Evolutionary conservation across 176 grass and related monocot species (phyloP).

Genomic region (Carex scoparia): DNA sequence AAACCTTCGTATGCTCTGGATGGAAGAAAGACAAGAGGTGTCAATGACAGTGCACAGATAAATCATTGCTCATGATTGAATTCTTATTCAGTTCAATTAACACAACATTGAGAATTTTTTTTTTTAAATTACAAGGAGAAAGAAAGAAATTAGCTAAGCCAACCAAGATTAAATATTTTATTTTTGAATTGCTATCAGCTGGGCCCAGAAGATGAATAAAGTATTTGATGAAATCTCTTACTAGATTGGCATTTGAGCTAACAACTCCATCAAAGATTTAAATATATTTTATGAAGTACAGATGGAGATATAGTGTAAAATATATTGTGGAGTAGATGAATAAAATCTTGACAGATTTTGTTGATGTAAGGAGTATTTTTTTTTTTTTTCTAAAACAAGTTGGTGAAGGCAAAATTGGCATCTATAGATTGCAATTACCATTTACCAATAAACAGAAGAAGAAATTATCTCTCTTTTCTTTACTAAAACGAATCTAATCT

Average conservation of each 20-base stretch:
- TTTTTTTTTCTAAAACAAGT: not conserved
- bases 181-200: slow-evolving; percentile 3
- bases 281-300: not conserved
- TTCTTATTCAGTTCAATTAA: not conserved
- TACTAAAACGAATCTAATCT: not conserved
- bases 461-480: not conserved
- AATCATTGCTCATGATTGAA: not conserved
- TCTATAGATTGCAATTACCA: not conserved
- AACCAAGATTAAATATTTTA: not conserved
- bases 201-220: not conserved
- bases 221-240: slow-evolving; percentile 10
- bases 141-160: not conserved
- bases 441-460: not conserved
- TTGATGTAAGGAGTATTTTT: not conserved
- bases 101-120: too few species aligned
- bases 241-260: slow-evolving; percentile 27
- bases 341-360: slow-evolving; percentile 22
- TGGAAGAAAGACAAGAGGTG: slow-evolving; percentile 8
- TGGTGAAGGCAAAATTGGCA: not conserved
- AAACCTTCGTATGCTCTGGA: not conserved
- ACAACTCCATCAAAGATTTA: slow-evolving; percentile 19
- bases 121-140: not conserved
- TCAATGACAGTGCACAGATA: not conserved
- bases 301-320: not conserved
- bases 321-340: slow-evolving; percentile 9